These are phyloP conservation scores for Anisodus acutangulus DNA, from an alignment of 257 asterid species.

Conservation along the genomic window DNA sequence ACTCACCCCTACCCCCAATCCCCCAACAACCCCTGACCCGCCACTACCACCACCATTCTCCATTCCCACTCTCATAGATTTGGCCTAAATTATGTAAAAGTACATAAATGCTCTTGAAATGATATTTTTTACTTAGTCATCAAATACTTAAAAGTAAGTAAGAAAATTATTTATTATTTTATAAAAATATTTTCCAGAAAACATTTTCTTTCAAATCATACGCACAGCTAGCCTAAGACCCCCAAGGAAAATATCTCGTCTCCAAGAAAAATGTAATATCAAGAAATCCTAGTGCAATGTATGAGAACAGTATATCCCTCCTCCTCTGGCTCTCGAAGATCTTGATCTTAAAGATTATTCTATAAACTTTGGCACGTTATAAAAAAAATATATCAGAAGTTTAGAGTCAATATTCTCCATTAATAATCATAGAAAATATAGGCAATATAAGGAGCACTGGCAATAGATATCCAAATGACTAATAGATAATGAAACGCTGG, in stretches of 20 bases:
- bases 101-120: too few species aligned
- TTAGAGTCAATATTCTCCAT: not conserved
- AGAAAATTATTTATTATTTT: too few species aligned
- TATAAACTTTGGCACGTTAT: not conserved
- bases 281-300: not conserved
- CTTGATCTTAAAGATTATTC: not conserved
- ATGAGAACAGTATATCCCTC: not conserved
- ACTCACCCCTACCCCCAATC: too few species aligned
- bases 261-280: not conserved
- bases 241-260: not conserved
- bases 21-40: too few species aligned
- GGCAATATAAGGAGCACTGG: not conserved
- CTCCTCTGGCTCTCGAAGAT: not conserved
- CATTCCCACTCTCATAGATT: too few species aligned
- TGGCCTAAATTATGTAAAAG: too few species aligned
- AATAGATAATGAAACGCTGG: not conserved
- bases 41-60: too few species aligned
- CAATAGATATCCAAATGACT: constrained; percentile 1
- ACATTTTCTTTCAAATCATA: too few species aligned
- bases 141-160: too few species aligned
- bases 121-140: too few species aligned
- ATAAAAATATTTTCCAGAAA: too few species aligned
- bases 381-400: not conserved
- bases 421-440: not conserved
- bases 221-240: not conserved